Evolutionary conservation across 2,329 filamentous ascomycete genomes (phyloP), one percentile per base, ranked within the genome.

Genomic region (Pseudogymnoascus verrucosus): DNA sequence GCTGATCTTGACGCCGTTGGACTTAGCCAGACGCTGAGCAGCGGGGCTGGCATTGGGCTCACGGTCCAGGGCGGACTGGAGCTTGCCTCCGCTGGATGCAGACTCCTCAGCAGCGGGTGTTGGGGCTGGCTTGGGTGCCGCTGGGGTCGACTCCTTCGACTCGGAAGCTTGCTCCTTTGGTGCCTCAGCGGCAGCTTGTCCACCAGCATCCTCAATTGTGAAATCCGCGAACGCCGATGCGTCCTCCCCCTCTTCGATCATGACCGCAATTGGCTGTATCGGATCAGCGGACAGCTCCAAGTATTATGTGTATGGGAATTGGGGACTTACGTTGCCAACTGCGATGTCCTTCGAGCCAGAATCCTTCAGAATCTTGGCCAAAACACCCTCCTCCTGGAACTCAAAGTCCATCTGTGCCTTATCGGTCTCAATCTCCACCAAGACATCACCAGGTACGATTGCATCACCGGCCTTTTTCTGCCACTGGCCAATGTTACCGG

Each of bases 401-500:
- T 99, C 95, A 77, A 99, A 98, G 82, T 99, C 95, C 95, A 99
- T 99, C 82, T 98, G 95, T 68, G 95, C 95, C 85, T 99, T 99
- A 80, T 99, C 95, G 72, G 95, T 99, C 85, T 99, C 95, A 73
- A 98, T 96, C 83, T 96, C 93, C 70, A 96, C 93, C 71, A 99
- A 81, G 57, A 99, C 95, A 76, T 99, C 95, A 76, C 95, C 95
- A 62, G 96, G 93, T 64, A 85, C 81, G 76, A 99, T 88, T 67
- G 82, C 74, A 78, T 99, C 95, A 75, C 95, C 95, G 69, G 87
- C 83, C 82, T 97, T 96, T 86, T 98, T 99, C 82, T 98, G 91
- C 95, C 95, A 99, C 68, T 87, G 82, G 72, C 95, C 96, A 78
- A 99, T 96, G 82, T 96, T 96, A 76, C 95, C 95, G 67, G 90